These are phyloP conservation scores for Cercospora sp. DNA, from an alignment of 2,329 filamentous ascomycete species.

Conservation along the genomic window DNA sequence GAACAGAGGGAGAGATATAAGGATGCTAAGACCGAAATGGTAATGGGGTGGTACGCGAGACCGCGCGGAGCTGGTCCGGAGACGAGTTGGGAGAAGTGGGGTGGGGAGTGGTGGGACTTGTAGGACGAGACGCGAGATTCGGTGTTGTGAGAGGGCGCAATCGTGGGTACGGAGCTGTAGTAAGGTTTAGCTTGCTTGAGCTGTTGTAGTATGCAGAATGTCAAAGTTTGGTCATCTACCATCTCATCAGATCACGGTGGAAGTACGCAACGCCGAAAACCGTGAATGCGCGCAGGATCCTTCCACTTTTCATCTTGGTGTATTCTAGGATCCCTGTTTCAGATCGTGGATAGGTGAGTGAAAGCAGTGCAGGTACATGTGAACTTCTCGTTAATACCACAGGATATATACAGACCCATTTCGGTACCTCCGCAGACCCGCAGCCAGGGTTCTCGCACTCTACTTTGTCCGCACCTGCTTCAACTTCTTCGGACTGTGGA, in stretches of 20 bases:
- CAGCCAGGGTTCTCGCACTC: conserved; percentile 39
- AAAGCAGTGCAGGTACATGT: background rate
- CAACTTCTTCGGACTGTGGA: conserved; percentile 80
- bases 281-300: background rate
- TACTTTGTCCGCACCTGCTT: conserved; percentile 82
- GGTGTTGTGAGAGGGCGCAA: background rate
- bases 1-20: background rate
- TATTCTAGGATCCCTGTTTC: background rate
- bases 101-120: background rate
- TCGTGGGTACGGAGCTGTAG: background rate
- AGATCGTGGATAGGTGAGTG: background rate
- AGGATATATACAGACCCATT: conserved; percentile 12
- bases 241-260: background rate
- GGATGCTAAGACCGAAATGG: background rate
- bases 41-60: background rate
- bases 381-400: conserved; percentile 11
- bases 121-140: background rate
- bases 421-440: background rate
- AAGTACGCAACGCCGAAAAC: background rate
- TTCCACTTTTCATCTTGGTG: background rate
- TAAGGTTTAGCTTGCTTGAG: background rate
- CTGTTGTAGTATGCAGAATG: background rate
- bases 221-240: background rate
- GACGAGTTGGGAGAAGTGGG: background rate
- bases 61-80: background rate